These are phyloP conservation scores for Flaveria brownii DNA, from an alignment of 129 eudicot genomes.

Conservation along the genomic window DNA sequence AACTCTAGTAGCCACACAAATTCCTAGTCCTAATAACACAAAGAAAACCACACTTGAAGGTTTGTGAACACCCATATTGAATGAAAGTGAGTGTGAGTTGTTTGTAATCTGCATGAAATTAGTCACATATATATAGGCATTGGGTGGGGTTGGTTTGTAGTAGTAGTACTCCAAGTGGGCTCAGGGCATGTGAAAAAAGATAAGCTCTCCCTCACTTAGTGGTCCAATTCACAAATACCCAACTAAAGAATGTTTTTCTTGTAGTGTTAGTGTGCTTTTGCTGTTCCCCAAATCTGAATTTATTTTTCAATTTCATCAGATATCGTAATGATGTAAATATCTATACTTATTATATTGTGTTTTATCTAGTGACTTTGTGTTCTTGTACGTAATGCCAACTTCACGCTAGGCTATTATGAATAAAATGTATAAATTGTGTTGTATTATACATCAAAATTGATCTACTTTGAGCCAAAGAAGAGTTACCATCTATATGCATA, in stretches of 20 bases:
- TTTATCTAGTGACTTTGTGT: too few relatives aligned
- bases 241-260: conserved; percentile 11
- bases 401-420: too few relatives aligned
- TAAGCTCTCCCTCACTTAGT: conserved; percentile 15
- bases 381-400: too few relatives aligned
- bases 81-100: conserved; percentile 12
- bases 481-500: background rate
- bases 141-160: background rate
- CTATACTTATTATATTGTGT: too few relatives aligned
- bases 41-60: conserved; percentile 38
- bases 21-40: conserved; percentile 45
- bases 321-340: background rate
- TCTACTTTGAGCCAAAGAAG: background rate
- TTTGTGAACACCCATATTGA: conserved; percentile 43
- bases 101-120: conserved; percentile 24
- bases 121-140: conserved; percentile 32
- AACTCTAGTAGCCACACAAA: conserved; percentile 46
- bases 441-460: background rate
- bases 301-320: background rate
- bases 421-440: background rate
- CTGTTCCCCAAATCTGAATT: conserved; percentile 23
- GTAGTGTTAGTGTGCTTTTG: conserved; percentile 25
- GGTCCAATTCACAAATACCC: conserved; percentile 24
- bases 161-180: conserved; percentile 25
- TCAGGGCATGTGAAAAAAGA: conserved; percentile 13